Percentiles rank a stretch among this genome's conserved stretches.
phyloP scores from a whole-genome alignment of 129 eudicot species.

The Logfia minima region DNA sequence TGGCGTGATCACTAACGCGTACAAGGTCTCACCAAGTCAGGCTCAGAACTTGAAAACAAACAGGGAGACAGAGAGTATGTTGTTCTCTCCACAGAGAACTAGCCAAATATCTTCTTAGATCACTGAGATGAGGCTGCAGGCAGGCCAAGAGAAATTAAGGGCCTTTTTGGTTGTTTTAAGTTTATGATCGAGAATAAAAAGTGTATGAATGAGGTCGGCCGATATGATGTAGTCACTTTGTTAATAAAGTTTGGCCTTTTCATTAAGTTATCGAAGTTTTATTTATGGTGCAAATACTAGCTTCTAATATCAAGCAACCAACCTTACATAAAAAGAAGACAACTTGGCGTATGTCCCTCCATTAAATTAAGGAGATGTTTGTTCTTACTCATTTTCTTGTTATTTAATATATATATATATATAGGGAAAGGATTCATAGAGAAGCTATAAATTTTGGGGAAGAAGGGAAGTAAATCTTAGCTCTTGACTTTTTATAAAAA shows the following conservation, averaged over 20 bases:
- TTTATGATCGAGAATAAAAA: conserved; percentile 21
- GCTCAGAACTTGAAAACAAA: conserved; percentile 56
- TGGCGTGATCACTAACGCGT: conserved; percentile 52
- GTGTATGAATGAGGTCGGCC: conserved; percentile 24
- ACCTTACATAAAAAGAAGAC: too few species aligned
- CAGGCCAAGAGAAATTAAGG: conserved; percentile 13
- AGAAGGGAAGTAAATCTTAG: too few species aligned
- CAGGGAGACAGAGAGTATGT: conserved; percentile 48
- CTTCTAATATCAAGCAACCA: too few species aligned
- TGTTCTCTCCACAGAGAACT: conserved; percentile 44
- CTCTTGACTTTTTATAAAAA: too few species aligned
- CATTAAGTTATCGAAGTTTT: background rate
- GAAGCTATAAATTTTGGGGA: too few species aligned
- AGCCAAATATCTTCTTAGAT: conserved; percentile 11
- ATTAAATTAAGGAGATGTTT: too few species aligned
- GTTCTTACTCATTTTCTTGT: too few species aligned
- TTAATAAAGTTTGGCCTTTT: conserved; percentile 25
- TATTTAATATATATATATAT: too few species aligned
- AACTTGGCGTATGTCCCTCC: too few species aligned
- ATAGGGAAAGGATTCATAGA: too few species aligned
- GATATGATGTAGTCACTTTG: conserved; percentile 26
- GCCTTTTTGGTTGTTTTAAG: background rate
- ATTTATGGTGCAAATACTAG: background rate
- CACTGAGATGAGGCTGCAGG: background rate
- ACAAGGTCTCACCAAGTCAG: conserved; percentile 46